Base-by-base conservation (phyloP, 805 yeast genomes). In the Saturnispora mendoncae region DNA sequence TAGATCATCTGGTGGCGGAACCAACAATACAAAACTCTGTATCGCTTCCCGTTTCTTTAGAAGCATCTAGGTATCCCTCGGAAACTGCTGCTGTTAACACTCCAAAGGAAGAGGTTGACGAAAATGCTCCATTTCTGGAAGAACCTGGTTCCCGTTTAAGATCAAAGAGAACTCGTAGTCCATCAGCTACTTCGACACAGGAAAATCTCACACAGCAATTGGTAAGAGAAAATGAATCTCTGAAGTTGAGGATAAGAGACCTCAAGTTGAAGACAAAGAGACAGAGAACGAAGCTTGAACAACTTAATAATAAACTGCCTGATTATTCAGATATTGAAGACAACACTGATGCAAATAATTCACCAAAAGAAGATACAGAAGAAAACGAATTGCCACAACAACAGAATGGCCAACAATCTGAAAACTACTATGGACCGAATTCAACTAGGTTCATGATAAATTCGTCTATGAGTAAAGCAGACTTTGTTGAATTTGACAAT, bases 381-480 rank as follows among this genome's bases (percentile, higher is more conserved):
- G 43, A 41, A 14, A 31, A 24, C 24, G 7, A 20, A 3, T 9
- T 7, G 6, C 7, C 24, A 18, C 18, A 25, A n/a, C n/a, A 23
- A 35, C 29, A 6, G 42, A 40, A 33, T 39, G 40, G 17, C 39
- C 30, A 21, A n/a, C 40, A 43, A 3, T 68, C 64, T 46, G 62
- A 67, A 24, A 69, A 68, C 42, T 72, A 67, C 47, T 72, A 69
- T 49, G 76, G 76, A 0, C 76, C 78, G 1, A 71, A 65, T 44
- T 68, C 73, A n/a, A 62, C 71, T 6, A 55, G 58, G 31, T 71
- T 58, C 49, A 71, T 72, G 76, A 64, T 70, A 29, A 66, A 66
- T 27, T 52, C 63, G 2, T 43, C 58, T 3, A 46, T 45, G 3
- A 57, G 65, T 35, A 54, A 53, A 39, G 45, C 50, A 32, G 55